These are phyloP conservation scores for Kalmanozyma brasiliensis DNA, from an alignment of 1,284 basidiomycete genomes.

Conservation along the genomic window DNA sequence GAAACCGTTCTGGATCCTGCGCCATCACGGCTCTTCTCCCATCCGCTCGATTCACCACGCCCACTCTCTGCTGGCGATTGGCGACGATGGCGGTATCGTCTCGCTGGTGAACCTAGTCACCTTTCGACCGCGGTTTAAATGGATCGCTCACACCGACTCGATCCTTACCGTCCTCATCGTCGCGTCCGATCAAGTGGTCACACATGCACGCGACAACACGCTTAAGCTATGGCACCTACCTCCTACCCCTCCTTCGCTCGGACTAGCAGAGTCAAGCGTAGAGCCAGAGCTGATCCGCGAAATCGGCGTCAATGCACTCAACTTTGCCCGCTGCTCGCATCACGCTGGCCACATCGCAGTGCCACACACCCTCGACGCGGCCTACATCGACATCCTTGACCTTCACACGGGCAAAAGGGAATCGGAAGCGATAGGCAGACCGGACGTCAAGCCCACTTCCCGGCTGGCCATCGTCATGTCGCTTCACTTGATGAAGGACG, in stretches of 20 bases:
- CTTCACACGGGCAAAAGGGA: conserved; percentile 75
- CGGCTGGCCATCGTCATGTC: conserved; percentile 80
- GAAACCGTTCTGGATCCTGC: conserved; percentile 78
- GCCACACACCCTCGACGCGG: conserved; percentile 86
- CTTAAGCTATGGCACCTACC: conserved; percentile 74
- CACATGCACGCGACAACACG: conserved; percentile 89
- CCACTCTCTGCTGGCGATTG: conserved; percentile 82
- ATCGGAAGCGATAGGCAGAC: conserved; percentile 76
- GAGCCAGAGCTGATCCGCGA: conserved; percentile 75
- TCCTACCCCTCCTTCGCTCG: background rate
- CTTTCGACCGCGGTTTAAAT: conserved; percentile 77
- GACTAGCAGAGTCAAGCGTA: conserved; percentile 2
- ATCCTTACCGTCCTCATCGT: conserved; percentile 82
- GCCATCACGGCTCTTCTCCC: conserved; percentile 74
- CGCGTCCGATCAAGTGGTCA: conserved; percentile 74
- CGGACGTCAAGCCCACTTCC: conserved; percentile 14
- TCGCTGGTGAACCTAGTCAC: conserved; percentile 78
- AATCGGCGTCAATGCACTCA: conserved; percentile 86
- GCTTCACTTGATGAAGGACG: conserved; percentile 73
- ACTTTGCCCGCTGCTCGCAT: conserved; percentile 83
- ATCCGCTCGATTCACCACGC: conserved; percentile 75
- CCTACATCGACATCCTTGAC: conserved; percentile 83
- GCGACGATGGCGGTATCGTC: conserved; percentile 79
- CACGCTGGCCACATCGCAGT: conserved; percentile 76
- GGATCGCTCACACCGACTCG: conserved; percentile 81